These are phyloP conservation scores for Xylaria venustula DNA, from an alignment of 495 filamentous ascomycete species.

Conservation along the genomic window DNA sequence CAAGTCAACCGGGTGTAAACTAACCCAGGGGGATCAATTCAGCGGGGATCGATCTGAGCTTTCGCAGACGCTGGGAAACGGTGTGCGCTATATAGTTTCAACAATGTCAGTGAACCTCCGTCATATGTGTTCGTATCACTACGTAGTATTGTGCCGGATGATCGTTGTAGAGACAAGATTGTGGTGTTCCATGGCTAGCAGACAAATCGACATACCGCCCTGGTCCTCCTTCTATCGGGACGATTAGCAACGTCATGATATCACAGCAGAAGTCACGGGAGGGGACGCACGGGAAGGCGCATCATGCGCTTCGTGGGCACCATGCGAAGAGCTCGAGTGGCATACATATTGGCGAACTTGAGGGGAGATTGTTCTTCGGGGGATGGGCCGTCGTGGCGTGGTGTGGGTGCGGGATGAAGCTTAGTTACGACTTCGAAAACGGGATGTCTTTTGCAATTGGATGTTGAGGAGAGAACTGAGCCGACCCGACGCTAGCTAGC, in stretches of 20 bases:
- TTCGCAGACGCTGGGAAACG: constrained; percentile 90
- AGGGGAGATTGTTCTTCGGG: constrained; percentile 19
- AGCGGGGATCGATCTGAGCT: constrained; percentile 81
- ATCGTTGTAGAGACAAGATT: not conserved
- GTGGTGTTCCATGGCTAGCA: not conserved
- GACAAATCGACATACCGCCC: constrained; percentile 61
- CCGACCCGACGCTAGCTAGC: not conserved
- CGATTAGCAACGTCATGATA: constrained; percentile 27
- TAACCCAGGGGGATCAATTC: constrained; percentile 95
- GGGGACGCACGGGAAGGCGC: constrained; percentile 71
- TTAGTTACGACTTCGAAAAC: constrained; percentile 4
- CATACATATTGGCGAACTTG: constrained; percentile 58
- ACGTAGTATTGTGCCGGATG: not conserved
- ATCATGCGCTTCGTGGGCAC: constrained; percentile 65
- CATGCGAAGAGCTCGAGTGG: constrained; percentile 56
- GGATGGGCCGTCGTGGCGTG: constrained; percentile 5
- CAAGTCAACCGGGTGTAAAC: constrained; percentile 26
- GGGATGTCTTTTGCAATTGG: constrained; percentile 1
- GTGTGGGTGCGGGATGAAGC: constrained; percentile 15
- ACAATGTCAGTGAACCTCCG: not conserved
- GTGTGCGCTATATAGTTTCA: constrained; percentile 71
- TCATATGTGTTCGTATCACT: not conserved
- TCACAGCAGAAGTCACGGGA: constrained; percentile 5
- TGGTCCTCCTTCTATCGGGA: constrained; percentile 74
- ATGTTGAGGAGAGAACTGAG: constrained; percentile 5